Evolutionary conservation across 257 asterid species (phyloP).

Genomic region (Ajuga chamaepitys): DNA sequence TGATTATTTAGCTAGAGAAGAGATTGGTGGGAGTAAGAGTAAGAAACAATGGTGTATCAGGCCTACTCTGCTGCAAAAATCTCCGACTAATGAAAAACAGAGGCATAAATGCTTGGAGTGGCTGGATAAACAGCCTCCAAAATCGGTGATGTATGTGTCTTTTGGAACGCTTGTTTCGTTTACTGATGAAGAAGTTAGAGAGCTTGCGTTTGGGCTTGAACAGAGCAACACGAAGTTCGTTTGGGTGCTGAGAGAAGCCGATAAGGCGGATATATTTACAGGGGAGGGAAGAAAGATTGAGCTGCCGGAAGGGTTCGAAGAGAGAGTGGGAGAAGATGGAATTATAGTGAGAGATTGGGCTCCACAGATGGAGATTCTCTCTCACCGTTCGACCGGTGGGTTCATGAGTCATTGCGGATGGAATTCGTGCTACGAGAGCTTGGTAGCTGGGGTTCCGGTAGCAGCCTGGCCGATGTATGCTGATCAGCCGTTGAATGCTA

Average conservation of each 20-base stretch:
- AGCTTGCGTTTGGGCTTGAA: slow-evolving; percentile 42
- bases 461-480: slow-evolving; percentile 48
- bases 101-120: slow-evolving; percentile 12
- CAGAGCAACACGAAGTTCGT: slow-evolving; percentile 27
- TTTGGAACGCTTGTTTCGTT: slow-evolving; percentile 31
- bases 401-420: slow-evolving; percentile 35
- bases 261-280: slow-evolving; percentile 31
- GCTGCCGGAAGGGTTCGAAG: slow-evolving; percentile 35
- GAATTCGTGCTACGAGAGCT: slow-evolving; percentile 33
- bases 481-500: slow-evolving; percentile 41
- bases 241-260: slow-evolving; percentile 48
- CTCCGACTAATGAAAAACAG: not conserved
- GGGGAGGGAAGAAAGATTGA: slow-evolving; percentile 18
- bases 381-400: slow-evolving; percentile 32
- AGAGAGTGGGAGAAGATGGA: slow-evolving; percentile 28
- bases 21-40: slow-evolving; percentile 31
- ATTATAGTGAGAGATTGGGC: slow-evolving; percentile 44
- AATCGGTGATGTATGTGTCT: slow-evolving; percentile 32
- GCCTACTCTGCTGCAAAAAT: slow-evolving; percentile 12
- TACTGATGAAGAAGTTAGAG: slow-evolving; percentile 21
- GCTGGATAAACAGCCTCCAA: slow-evolving; percentile 29
- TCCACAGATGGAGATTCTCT: slow-evolving; percentile 40
- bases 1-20: slow-evolving; percentile 23
- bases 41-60: slow-evolving; percentile 36
- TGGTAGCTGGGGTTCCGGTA: slow-evolving; percentile 26